Evolutionary conservation across 2,329 filamentous ascomycete species (phyloP).

Genomic region (Trichoderma sp.): DNA sequence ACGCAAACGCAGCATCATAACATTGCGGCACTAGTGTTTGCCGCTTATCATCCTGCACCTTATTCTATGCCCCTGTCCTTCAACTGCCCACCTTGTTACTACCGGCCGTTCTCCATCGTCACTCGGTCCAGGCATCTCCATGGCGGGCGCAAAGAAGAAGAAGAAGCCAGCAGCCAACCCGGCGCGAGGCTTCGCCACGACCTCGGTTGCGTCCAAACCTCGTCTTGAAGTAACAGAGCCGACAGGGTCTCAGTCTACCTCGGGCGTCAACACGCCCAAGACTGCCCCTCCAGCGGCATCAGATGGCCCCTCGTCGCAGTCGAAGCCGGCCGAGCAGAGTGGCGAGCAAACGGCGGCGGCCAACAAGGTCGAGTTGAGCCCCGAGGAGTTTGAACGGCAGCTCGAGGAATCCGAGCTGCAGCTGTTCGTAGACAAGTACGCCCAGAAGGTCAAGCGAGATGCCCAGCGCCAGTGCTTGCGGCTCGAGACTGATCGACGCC

Average conservation of each 20-base stretch:
- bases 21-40: background rate
- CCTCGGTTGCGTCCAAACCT: constrained; percentile 82
- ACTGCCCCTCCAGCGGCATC: constrained; percentile 38
- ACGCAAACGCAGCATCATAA: background rate
- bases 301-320: constrained; percentile 33
- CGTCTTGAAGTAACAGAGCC: constrained; percentile 60
- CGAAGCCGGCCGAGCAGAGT: constrained; percentile 11
- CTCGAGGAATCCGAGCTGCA: constrained; percentile 91
- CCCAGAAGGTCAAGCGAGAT: constrained; percentile 77
- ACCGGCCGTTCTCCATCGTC: background rate
- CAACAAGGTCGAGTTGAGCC: constrained; percentile 60
- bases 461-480: constrained; percentile 73
- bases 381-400: constrained; percentile 87
- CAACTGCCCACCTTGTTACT: background rate
- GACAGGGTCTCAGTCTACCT: constrained; percentile 37
- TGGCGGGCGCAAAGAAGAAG: constrained; percentile 81
- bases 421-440: constrained; percentile 80
- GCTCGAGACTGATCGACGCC: constrained; percentile 80
- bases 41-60: no score
- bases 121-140: constrained; percentile 40
- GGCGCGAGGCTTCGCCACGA: constrained; percentile 90
- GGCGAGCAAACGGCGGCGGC: background rate
- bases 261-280: constrained; percentile 33
- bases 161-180: constrained; percentile 88
- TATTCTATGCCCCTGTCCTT: background rate